These are phyloP conservation scores for Mycena leptocephala DNA, from an alignment of 768 basidiomycete species.

Conservation along the genomic window DNA sequence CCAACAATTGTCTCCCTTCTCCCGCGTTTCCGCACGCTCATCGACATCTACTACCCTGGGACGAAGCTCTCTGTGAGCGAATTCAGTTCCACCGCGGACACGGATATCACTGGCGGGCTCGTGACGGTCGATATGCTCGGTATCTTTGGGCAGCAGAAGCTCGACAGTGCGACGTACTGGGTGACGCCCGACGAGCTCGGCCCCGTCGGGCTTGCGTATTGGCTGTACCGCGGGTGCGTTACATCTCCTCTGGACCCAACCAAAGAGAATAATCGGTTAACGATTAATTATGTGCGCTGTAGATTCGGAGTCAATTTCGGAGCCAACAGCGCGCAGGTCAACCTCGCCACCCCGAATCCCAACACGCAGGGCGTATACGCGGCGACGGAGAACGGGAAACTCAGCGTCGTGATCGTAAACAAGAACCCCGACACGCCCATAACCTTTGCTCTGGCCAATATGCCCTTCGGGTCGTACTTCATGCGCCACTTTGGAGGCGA, in stretches of 20 bases:
- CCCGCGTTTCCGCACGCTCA: slow-evolving; percentile 67
- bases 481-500: slow-evolving; percentile 71
- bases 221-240: slow-evolving; percentile 70
- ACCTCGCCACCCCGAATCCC: slow-evolving; percentile 57
- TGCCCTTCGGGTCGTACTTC: slow-evolving; percentile 67
- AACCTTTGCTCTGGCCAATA: slow-evolving; percentile 58
- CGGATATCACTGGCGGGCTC: slow-evolving; percentile 69
- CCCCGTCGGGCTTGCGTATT: slow-evolving; percentile 68
- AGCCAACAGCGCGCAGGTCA: slow-evolving; percentile 60
- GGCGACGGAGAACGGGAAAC: slow-evolving; percentile 55
- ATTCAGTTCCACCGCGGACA: slow-evolving; percentile 65
- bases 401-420: slow-evolving; percentile 67
- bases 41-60: slow-evolving; percentile 65
- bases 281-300: not conserved
- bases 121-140: slow-evolving; percentile 68
- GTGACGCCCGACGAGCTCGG: slow-evolving; percentile 61
- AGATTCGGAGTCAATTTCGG: slow-evolving; percentile 67
- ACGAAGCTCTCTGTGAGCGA: slow-evolving; percentile 70
- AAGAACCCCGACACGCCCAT: slow-evolving; percentile 62
- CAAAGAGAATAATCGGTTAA: not conserved
- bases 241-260: no score
- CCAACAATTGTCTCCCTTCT: slow-evolving; percentile 61
- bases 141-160: slow-evolving; percentile 65
- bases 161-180: slow-evolving; percentile 72
- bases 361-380: slow-evolving; percentile 65